Conservation (phyloP, 192 early-diverging fungal species). For the Lunasporangiospora selenospora region DNA sequence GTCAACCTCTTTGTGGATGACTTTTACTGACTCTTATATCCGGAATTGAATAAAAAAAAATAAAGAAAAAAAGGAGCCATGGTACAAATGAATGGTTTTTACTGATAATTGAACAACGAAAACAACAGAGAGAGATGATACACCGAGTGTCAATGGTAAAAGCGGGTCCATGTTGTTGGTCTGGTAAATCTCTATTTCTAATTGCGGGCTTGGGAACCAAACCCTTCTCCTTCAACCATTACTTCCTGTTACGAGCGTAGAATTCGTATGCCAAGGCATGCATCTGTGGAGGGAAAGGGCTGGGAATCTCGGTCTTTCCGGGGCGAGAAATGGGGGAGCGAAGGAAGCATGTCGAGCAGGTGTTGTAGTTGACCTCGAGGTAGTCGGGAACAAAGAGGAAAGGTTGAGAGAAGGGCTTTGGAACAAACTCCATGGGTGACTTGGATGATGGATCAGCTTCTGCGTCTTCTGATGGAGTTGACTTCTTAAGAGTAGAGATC, state of each 20-base stretch:
- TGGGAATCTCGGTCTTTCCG: slow-evolving; percentile 87
- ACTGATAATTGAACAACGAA: no score
- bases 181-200: no score
- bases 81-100: no score
- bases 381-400: slow-evolving; percentile 98
- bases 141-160: no score
- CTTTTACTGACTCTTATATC: slow-evolving; percentile 9
- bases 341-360: slow-evolving; percentile 87
- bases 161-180: no score
- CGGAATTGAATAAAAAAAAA: no score
- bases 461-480: slow-evolving; percentile 16
- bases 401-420: slow-evolving; percentile 82
- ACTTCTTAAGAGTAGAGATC: slow-evolving; percentile 67
- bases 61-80: no score
- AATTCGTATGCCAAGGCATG: slow-evolving; percentile 94
- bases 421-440: slow-evolving; percentile 61
- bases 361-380: slow-evolving; percentile 97
- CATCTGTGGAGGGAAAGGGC: slow-evolving; percentile 88
- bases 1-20: slow-evolving; percentile 32
- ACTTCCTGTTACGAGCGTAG: slow-evolving; percentile 72
- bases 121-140: no score
- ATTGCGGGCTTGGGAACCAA: neutral
- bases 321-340: slow-evolving; percentile 89
- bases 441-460: neutral
- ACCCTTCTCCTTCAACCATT: slow-evolving; percentile 1